Evolutionary conservation across 2,329 filamentous ascomycete genomes (phyloP), one percentile per base, ranked within the genome.

Genomic region (Ophiosphaerella korrae): DNA sequence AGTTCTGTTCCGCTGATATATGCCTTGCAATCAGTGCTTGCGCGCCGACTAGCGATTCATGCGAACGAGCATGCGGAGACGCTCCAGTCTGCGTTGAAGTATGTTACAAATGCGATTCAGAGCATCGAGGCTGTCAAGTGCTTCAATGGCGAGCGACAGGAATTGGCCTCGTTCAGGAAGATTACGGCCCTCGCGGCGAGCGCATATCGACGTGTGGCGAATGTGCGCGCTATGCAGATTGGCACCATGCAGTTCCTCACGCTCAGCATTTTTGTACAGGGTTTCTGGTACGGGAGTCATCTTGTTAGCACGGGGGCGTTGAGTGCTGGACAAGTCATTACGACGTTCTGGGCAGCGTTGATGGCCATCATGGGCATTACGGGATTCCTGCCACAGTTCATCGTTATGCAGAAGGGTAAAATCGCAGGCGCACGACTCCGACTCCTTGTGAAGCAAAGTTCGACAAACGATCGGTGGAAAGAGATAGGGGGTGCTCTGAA

Each of bases 61-160:
- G 86, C 93, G n/a, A 79, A 83, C 55, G 77, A 77, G 2, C 92
- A 97, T 63, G 86, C 88, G 49, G 73, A 74, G 1, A 82, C 87
- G 48, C 81, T 96, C 0, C 83, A 84, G 2, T 76, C 81, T 41
- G 90, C 90, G 0, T 87, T 91, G 0, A 93, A 90, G 64, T 79
- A 86, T 48, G 83, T 86, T 1, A 86, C 84, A 8, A 88, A 85
- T 9, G 86, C 90, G 0, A 81, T 95, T 8, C 78, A 80, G 1
- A 86, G 84, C 2, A 93, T 97, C 34, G 90, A 96, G 53, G 84
- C 89, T 0, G 90, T 97, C 66, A 97, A 97, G 70, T 87, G 86
- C 45, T 92, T 89, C 74, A 92, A 93, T 60, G 90, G 88, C 0
- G 83, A 91, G 63, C 80, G 82, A 11, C 77, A 86, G 9, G 92